phyloP scores from a whole-genome alignment of 805 yeast species.

The Hanseniaspora lindneri region DNA sequence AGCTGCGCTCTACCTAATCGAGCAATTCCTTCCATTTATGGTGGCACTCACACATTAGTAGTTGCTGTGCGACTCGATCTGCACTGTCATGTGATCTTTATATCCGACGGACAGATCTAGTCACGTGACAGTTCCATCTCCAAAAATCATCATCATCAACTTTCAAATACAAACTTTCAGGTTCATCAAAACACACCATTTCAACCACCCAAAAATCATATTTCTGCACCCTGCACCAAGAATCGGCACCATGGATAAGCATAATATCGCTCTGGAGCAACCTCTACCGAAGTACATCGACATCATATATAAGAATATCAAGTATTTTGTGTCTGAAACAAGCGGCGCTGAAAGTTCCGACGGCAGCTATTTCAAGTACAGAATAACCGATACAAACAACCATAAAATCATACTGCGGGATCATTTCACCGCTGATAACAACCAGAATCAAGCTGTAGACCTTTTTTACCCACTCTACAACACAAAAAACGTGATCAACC shows the following conservation, averaged over 20 bases:
- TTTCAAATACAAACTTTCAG: too few relatives aligned
- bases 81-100: too few relatives aligned
- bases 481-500: not conserved
- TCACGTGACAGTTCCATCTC: too few relatives aligned
- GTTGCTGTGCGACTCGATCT: too few relatives aligned
- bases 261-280: not conserved
- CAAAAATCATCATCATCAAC: too few relatives aligned
- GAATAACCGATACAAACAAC: not conserved
- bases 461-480: not conserved
- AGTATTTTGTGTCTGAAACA: slow-evolving; percentile 8
- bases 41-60: too few relatives aligned
- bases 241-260: not conserved
- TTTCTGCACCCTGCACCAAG: too few relatives aligned
- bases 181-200: too few relatives aligned
- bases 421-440: not conserved
- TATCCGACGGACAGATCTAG: too few relatives aligned
- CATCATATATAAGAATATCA: slow-evolving; percentile 2
- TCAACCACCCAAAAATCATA: too few relatives aligned
- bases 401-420: not conserved
- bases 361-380: not conserved
- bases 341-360: not conserved
- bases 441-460: not conserved
- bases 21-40: too few relatives aligned
- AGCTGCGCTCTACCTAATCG: too few relatives aligned
- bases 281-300: slow-evolving; percentile 1